Base-by-base conservation (phyloP, 2,329 filamentous ascomycete species). In the Aspergillus ibericus region DNA sequence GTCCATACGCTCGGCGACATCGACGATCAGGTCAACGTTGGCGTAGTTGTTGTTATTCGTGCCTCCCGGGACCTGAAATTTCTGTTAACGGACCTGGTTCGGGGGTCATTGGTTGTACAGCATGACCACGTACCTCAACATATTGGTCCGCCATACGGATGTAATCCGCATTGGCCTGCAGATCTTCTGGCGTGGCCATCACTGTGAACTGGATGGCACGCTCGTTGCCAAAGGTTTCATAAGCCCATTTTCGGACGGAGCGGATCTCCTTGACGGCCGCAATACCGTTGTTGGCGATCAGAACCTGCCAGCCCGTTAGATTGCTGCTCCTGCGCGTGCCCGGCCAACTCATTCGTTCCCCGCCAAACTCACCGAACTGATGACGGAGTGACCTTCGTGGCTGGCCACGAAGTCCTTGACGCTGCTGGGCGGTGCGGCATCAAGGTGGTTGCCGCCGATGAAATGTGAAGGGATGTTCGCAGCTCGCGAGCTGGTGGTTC, bases 31-130 rank as follows among this genome's bases (percentile, higher is more conserved):
- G 82, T 99, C 95, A 60, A 99, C 95, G 76, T 99, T 99, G 80
- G 95, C 95, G 80, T 99, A 99, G 80, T 99, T 99, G 88, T 99
- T 96, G 85, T 99, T 99, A 83, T 99, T 99, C 63, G 95, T 99
- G 74, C 95, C 95, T 73, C 95, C 95, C 34, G 95, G 95, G 62
- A 99, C 93, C 83, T 85, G 70, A 62, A 27, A 64, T 27, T 13
- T 9, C 13, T 13, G 35, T 40, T 34, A 40, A 27, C 48, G n/a
- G 32, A 20, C 13, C 50, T 22, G 38, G 10, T 40, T 29, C 10
- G 16, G 9, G 16, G 16, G 16, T 15, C 20, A 29, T 7, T n/a
- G 16, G 20, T 46, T 36, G 27, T 18, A 18, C 20, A 15, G 25
- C 40, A 29, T n/a, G 38, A 52, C 50, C 53, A 68, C 80, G 54